These are phyloP conservation scores for Taphrina flavorubra DNA, from an alignment of 1,139 yeast genomes.

Conservation along the genomic window DNA sequence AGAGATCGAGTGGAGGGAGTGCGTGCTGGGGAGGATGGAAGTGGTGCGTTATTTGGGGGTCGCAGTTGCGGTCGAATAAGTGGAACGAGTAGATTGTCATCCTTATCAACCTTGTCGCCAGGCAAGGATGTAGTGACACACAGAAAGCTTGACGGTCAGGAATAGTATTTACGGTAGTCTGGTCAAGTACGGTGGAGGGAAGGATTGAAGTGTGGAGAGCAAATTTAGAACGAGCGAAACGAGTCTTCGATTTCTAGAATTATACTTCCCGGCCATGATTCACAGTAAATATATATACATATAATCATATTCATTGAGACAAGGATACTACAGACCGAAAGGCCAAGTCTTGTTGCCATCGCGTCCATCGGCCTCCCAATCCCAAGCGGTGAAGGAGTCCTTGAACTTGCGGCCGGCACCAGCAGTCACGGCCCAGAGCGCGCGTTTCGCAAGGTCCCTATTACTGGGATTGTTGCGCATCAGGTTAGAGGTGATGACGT, in stretches of 20 bases:
- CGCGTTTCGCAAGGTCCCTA: constrained; percentile 7
- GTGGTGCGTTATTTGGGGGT: constrained; percentile 57
- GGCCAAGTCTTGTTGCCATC: constrained; percentile 29
- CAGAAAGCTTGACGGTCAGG: no score
- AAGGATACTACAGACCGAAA: background rate
- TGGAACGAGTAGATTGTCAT: constrained; percentile 80
- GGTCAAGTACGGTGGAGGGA: no score
- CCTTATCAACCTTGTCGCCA: background rate
- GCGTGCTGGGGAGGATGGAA: constrained; percentile 12
- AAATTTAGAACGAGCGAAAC: no score
- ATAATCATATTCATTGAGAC: no score
- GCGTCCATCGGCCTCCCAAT: constrained; percentile 22
- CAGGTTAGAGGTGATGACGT: constrained; percentile 6
- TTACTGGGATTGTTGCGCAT: constrained; percentile 12
- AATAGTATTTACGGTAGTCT: no score
- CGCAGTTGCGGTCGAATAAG: constrained; percentile 88
- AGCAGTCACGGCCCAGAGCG: constrained; percentile 7
- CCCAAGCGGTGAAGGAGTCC: constrained; percentile 29
- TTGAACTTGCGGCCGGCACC: constrained; percentile 20
- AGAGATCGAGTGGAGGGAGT: constrained; percentile 46
- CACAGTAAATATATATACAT: no score
- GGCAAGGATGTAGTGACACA: no score
- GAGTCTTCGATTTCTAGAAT: no score
- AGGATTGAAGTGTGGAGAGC: no score
- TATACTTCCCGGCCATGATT: no score